These are phyloP conservation scores for Eucalyptus lansdowneana DNA, from an alignment of 345 rosid species.

Conservation along the genomic window DNA sequence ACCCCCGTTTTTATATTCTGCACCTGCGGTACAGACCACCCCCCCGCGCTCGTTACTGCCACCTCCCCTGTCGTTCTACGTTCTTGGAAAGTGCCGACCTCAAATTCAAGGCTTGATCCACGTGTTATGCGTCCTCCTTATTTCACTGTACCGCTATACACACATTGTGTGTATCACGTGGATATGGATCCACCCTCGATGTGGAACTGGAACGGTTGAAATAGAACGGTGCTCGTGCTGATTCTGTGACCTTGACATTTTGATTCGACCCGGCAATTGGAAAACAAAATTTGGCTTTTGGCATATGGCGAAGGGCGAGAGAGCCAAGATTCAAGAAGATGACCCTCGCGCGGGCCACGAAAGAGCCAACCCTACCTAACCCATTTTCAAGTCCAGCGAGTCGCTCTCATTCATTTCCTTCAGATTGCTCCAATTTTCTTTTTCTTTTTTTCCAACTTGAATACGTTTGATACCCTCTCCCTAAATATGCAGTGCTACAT, in stretches of 20 bases:
- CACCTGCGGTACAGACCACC: neutral
- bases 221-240: neutral
- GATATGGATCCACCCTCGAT: too few species aligned
- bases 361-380: neutral
- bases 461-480: too few species aligned
- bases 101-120: neutral
- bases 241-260: neutral
- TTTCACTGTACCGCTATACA: too few species aligned
- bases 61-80: neutral
- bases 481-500: too few species aligned
- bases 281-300: neutral
- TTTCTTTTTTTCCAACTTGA: too few species aligned
- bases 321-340: neutral
- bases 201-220: too few species aligned
- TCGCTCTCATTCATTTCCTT: neutral
- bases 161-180: too few species aligned
- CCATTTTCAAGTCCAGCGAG: neutral
- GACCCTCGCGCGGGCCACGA: neutral
- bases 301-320: neutral
- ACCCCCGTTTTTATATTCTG: neutral
- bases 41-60: neutral
- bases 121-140: too few species aligned
- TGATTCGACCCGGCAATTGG: neutral
- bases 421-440: too few species aligned
- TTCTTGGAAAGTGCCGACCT: neutral